Evolutionary conservation across 2,329 filamentous ascomycete species (phyloP).

Genomic region (Phoma sp.): DNA sequence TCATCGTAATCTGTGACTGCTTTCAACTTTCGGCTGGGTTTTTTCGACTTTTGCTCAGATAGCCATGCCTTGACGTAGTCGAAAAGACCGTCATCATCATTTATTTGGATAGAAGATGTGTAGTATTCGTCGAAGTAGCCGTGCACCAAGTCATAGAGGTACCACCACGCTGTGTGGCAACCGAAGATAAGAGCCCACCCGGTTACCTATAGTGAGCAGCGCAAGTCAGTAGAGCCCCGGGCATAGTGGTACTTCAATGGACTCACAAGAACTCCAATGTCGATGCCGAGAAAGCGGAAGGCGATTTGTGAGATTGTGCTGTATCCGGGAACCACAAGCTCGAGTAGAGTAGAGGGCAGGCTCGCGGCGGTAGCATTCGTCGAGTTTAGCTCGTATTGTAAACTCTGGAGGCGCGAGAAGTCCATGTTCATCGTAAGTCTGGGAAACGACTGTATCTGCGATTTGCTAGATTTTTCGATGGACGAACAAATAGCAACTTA

Average conservation of each 20-base stretch:
- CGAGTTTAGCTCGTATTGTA: constrained; percentile 8
- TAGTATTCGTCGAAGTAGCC: constrained; percentile 9
- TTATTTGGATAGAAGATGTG: constrained; percentile 6
- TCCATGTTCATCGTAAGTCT: neutral
- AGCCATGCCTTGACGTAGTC: constrained; percentile 8
- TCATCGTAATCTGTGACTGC: constrained; percentile 6
- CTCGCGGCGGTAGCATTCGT: constrained; percentile 4
- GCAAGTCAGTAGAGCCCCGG: no score
- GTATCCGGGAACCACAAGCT: constrained; percentile 9
- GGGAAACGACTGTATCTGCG: neutral
- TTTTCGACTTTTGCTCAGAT: constrained; percentile 3
- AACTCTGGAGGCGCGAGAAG: constrained; percentile 3
- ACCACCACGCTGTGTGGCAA: constrained; percentile 7
- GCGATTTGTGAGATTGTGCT: constrained; percentile 8
- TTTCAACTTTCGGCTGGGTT: constrained; percentile 5
- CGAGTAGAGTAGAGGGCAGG: constrained; percentile 4
- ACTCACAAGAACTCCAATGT: constrained; percentile 10
- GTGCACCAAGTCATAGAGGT: constrained; percentile 4
- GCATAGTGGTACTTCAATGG: no score
- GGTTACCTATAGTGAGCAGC: neutral
- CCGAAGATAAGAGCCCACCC: constrained; percentile 9
- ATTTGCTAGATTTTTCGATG: no score
- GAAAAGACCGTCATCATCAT: constrained; percentile 1
- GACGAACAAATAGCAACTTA: no score
- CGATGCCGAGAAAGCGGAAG: constrained; percentile 6